Base-by-base conservation (phyloP, 1,139 yeast genomes). In the Candida smagusa region DNA sequence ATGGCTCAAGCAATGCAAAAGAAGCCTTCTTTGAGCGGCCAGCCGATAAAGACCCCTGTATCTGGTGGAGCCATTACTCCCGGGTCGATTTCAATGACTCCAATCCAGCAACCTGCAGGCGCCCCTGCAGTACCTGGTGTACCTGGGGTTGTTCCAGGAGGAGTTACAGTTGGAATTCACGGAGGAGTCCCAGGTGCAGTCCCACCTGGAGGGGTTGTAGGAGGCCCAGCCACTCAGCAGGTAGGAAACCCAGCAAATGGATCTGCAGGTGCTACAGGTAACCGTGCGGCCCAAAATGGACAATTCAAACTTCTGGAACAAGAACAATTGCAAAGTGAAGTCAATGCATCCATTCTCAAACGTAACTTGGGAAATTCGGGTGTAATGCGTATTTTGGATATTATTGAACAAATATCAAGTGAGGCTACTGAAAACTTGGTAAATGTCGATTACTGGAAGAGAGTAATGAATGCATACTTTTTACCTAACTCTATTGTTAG, bases 321-420 rank as follows among this genome's bases (percentile, higher is more conserved):
- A 34, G 61, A 55, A 29, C 61, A 53, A 34, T 39, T 52, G 27
- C 69, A 63, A 39, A 63, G 56, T 38, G 72, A 67, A 35, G 39
- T 65, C 7, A 66, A 67, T 40, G 55, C 68, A 6, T 58, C 68
- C 35, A 56, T 68, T 11, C 56, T 65, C 43, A 67, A 66, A 42
- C 50, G 74, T 22, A 69, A 68, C 43, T 42, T 68, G 35, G 76
- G 75, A 3, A 70, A 69, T 53, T 71, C 75, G n/a, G 74, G 67
- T 9, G 67, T 63, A 24, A 56, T 71, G 47, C 53, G 74, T 27
- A 52, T 69, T 7, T 54, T 67, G 31, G 72, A 67, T 39, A 52
- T 68, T 16, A 50, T 68, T 12, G 74, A 68, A 31, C 68, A 61
- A 39, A 52, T 67, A 3, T 54, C 62, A n/a, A 57, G 53, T 37